Base-by-base conservation (phyloP, 1,284 basidiomycete species). In the Tetrapyrgos nigripes region DNA sequence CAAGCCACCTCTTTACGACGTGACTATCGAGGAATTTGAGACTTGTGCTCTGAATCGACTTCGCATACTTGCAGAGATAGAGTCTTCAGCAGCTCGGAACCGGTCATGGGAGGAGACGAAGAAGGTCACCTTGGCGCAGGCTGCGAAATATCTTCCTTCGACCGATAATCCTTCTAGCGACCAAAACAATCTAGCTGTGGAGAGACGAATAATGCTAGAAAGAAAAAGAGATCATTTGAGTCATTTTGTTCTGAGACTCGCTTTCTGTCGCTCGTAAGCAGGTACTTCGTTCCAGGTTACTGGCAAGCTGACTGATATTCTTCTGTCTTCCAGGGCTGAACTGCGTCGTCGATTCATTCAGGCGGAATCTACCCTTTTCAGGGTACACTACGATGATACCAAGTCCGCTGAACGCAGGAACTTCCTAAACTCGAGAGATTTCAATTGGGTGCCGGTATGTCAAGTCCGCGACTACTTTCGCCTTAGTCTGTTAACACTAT, bases 11-110 rank as follows among this genome's bases (percentile, higher is more conserved):
- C 71, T 84, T 14, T 89, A 91, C 49, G 96, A 99, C 68, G 91
- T 99, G 28, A 97, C 96, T 1, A 83, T 99, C 21, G 97, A 99
- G 70, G 93, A 98, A 64, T 99, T 99, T 66, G 97, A 99, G 76
- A 89, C 84, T 3, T 94, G 86, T 73, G 97, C 97, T 0, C 84
- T 99, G 23, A 89, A 97, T 65, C 83, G 97, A 28, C 82, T 99
- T 40, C 88, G 91, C 53, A 86, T 99, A 19, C 83, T 99, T 6
- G 93, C 96, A 5, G 95, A 98, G 73, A 97, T 99, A 63, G 97
- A 99, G 71, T 91, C 96, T 0, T 94, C 91, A 5, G 86, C 87
- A 60, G 92, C 90, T n/a, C 88, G 95, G 49, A 96, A 96, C 69
- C 79, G 92, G 48, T 74, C 89, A 21, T 90, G 85, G 79, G 87